phyloP scores from a whole-genome alignment of 2,329 filamentous ascomycete genomes.

The Nakataea oryzae region DNA sequence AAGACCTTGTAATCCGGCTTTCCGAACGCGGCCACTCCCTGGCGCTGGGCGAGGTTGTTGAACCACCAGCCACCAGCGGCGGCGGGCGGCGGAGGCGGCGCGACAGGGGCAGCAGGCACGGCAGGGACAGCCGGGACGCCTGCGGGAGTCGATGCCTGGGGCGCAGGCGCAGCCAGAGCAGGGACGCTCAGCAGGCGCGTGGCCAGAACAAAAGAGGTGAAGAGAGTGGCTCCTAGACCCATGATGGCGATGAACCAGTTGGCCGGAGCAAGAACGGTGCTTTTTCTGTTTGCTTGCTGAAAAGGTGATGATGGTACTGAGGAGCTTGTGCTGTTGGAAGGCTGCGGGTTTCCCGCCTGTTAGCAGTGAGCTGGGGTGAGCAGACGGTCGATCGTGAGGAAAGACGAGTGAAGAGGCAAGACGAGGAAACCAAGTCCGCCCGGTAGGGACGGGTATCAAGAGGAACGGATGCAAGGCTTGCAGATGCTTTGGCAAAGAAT shows the following conservation, averaged over 20 bases:
- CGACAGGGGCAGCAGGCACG: background rate
- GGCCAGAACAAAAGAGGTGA: slow-evolving; percentile 31
- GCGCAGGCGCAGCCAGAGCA: slow-evolving; percentile 20
- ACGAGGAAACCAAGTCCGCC: background rate
- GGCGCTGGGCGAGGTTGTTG: slow-evolving; percentile 49
- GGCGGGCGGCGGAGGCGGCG: slow-evolving; percentile 1
- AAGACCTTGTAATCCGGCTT: slow-evolving; percentile 56
- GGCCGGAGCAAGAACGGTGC: slow-evolving; percentile 1
- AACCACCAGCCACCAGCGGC: slow-evolving; percentile 57
- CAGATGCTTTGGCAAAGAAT: background rate
- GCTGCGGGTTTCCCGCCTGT: background rate
- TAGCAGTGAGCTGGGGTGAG: background rate
- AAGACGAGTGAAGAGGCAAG: background rate
- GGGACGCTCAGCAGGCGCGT: slow-evolving; percentile 27
- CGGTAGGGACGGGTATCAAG: background rate
- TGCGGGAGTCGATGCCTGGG: slow-evolving; percentile 7
- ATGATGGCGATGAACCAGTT: slow-evolving; percentile 26
- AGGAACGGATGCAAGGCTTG: background rate
- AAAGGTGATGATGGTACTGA: background rate
- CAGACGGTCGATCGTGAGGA: background rate
- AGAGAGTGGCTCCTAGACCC: slow-evolving; percentile 28
- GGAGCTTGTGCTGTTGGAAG: slow-evolving; percentile 4
- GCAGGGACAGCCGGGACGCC: slow-evolving; percentile 3
- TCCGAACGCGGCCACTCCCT: slow-evolving; percentile 58
- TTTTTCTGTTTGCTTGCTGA: background rate